These are phyloP conservation scores for Zygotorulaspora danielsina DNA, from an alignment of 805 yeast genomes.

Conservation along the genomic window DNA sequence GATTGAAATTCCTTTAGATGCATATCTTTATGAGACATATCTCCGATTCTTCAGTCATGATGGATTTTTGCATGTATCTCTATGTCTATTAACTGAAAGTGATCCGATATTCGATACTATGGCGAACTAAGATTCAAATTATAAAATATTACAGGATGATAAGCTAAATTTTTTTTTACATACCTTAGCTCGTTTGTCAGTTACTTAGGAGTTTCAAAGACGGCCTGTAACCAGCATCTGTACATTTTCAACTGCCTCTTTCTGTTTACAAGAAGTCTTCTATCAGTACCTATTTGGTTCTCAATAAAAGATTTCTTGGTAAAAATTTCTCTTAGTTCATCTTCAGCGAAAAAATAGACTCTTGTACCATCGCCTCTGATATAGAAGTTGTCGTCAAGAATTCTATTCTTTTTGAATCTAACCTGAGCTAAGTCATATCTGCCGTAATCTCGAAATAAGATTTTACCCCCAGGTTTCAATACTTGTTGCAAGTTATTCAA, in stretches of 20 bases:
- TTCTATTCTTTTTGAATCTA: slow-evolving; percentile 81
- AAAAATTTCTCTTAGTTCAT: slow-evolving; percentile 76
- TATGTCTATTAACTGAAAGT: slow-evolving; percentile 12
- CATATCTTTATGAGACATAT: slow-evolving; percentile 46
- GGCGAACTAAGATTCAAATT: background rate
- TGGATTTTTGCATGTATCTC: slow-evolving; percentile 53
- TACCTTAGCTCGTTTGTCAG: background rate
- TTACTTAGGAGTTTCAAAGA: slow-evolving; percentile 43
- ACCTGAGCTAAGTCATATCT: slow-evolving; percentile 94
- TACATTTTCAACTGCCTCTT: slow-evolving; percentile 93
- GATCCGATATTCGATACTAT: slow-evolving; percentile 3
- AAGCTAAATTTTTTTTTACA: background rate
- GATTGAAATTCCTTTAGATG: slow-evolving; percentile 42
- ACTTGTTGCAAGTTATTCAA: slow-evolving; percentile 62
- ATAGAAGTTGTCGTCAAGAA: slow-evolving; percentile 88
- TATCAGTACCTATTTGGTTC: slow-evolving; percentile 78
- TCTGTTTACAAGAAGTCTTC: slow-evolving; percentile 85
- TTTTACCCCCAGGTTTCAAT: slow-evolving; percentile 89
- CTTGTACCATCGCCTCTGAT: slow-evolving; percentile 97
- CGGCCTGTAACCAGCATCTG: slow-evolving; percentile 94
- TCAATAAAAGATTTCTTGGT: slow-evolving; percentile 57
- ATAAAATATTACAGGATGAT: background rate
- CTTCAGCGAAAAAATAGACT: slow-evolving; percentile 95
- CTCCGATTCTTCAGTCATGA: slow-evolving; percentile 48
- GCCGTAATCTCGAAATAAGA: slow-evolving; percentile 90